Base-by-base conservation (phyloP, 768 basidiomycete genomes). In the Panaeolus cyanescens region DNA sequence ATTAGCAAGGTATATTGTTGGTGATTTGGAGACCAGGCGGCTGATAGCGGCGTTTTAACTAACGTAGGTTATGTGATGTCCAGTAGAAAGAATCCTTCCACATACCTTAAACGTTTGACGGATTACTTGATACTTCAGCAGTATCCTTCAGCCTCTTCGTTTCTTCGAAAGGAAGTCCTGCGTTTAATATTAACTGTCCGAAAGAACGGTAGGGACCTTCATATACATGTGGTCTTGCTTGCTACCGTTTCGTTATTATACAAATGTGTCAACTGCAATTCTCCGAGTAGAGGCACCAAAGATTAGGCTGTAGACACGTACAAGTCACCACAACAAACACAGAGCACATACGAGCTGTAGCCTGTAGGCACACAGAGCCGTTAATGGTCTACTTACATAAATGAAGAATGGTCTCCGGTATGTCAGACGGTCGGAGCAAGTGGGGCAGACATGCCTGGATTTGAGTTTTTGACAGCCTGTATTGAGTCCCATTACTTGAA, bases 71-170 rank as follows among this genome's bases (percentile, higher is more conserved):
- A 30, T 42, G 25, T 15, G 45, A 28, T 28, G 25, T 13, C 45
- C 45, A 50, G 25, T 42, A 42, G 20, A 42, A 42, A 25, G 10
- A 28, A 30, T 28, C 22, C 30, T 50, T 50, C 45, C 45, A 50
- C 45, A 28, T 50, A 50, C 45, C 45, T 50, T 50, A 50, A 50
- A 10, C 15, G 45, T 50, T 50, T 28, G 22, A 25, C 25, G 45
- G 22, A 50, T 50, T 50, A 50, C 45, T 50, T 50, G 45, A 50
- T 50, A 50, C 45, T 50, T 50, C 45, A 50, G 45, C 45, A 50
- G 25, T 28, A 50, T 50, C 7, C 45, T 50, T 50, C 45, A 50
- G 45, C 45, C 45, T 50, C 30, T 50, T 50, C 45, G 45, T 50
- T 50, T 42, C n/a, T 50, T 50, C 45, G 45, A 50, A 50, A 20